Evolutionary conservation across 331 rosid species (phyloP).

Genomic region (Rhamnella rubrinervis): DNA sequence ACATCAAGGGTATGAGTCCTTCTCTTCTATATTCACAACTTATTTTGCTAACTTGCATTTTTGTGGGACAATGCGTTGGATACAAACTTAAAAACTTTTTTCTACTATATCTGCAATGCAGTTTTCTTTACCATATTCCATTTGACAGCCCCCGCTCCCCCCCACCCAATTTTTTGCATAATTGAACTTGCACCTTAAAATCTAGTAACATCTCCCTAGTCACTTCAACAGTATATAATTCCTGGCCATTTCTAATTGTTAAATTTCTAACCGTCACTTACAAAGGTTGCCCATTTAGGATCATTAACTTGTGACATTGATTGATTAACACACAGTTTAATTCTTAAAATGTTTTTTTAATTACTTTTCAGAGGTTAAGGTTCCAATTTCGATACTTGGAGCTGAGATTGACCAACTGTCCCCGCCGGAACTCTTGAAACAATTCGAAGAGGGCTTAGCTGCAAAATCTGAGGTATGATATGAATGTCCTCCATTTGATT

Average conservation of each 20-base stretch:
- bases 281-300: no score
- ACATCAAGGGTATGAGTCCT: constrained; percentile 52
- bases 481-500: background rate
- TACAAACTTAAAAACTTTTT: background rate
- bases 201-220: no score
- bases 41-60: background rate
- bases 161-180: background rate
- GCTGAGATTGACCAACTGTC: constrained; percentile 48
- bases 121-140: background rate
- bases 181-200: no score
- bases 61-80: background rate
- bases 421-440: constrained; percentile 49
- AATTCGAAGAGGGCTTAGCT: constrained; percentile 46
- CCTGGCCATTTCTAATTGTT: no score
- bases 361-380: constrained; percentile 21
- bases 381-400: constrained; percentile 62
- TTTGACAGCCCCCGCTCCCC: no score
- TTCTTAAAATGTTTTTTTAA: background rate
- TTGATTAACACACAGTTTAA: no score
- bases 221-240: no score
- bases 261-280: no score
- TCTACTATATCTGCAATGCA: no score
- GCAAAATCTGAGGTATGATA: constrained; percentile 49
- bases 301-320: no score
- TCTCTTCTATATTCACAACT: background rate